Evolutionary conservation across 1,139 yeast genomes (phyloP), one percentile per base, ranked within the genome.

Genomic region (Hemisphaericaspora xylofermentans): DNA sequence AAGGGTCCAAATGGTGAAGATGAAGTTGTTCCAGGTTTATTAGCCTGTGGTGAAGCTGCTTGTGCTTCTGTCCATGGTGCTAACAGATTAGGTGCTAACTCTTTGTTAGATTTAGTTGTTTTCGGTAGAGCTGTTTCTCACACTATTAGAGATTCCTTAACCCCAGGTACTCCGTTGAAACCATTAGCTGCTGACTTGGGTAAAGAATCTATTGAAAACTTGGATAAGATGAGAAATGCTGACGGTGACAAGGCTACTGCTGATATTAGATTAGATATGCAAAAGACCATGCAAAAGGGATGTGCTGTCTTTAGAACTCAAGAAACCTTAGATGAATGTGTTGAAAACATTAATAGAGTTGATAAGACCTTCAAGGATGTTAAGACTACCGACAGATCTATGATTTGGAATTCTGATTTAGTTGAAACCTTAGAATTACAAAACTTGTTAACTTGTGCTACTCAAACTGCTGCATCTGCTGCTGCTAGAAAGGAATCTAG

Each of bases 61-160:
- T 91, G 96, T 78, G 98, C 95, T 50, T 89, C 97, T 35, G 98
- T 93, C 45, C 98, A 93, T 65, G 98, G 98, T 69, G 98, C 98
- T 49, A 93, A 93, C 79, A 88, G 98, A 77, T 79, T 93, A 58
- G 98, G 98, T 68, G 98, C 98, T 53, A 93, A 93, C 80, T 93
- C 98, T 12, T 76, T 93, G 57, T 81, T 93, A 61, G 98, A 93
- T 70, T 77, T 93, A 67, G 98, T 93, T 50, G 98, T 93, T 49
- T 93, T 93, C 60, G 98, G 98, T 59, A 88, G 98, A 76, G 98
- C 98, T 52, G 97, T 89, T 41, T 84, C 96, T 42, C 95, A 88
- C 70, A 88, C 96, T 45, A 86, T 93, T 61, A 74, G 84, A 49
- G 96, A 88, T 60, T 74, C 82, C 47, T 77, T 88, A 67, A 80